Evolutionary conservation across 2,329 filamentous ascomycete species (phyloP).

Genomic region (Monilinia fructigena): DNA sequence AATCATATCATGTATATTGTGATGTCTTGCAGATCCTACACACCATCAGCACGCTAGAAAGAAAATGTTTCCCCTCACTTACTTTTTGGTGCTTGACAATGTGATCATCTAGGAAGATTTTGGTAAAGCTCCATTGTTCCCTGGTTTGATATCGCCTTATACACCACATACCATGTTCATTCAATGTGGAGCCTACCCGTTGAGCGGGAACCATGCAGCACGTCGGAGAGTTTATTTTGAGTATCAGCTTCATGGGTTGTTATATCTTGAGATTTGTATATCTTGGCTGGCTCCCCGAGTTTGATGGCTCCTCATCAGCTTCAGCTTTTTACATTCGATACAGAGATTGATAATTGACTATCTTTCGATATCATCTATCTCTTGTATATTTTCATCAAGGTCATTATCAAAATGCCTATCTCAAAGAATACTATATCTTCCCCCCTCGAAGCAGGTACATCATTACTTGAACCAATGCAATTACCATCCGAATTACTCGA

Average conservation of each 20-base stretch:
- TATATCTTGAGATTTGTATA: slow-evolving; percentile 9
- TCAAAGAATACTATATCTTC: slow-evolving; percentile 58
- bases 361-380: not conserved
- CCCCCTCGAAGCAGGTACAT: slow-evolving; percentile 61
- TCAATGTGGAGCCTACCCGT: not conserved
- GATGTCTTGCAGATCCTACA: too few species aligned
- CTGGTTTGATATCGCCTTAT: not conserved
- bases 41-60: too few species aligned
- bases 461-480: slow-evolving; percentile 56
- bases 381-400: not conserved
- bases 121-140: not conserved
- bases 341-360: not conserved
- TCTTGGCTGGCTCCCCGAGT: not conserved
- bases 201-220: slow-evolving; percentile 7
- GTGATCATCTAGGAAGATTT: not conserved
- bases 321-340: slow-evolving; percentile 5
- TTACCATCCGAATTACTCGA: slow-evolving; percentile 55
- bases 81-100: not conserved
- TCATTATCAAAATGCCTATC: slow-evolving; percentile 34
- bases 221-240: slow-evolving; percentile 19
- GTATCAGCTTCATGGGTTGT: not conserved
- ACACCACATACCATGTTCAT: not conserved
- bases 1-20: not conserved
- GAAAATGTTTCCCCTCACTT: too few species aligned
- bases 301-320: slow-evolving; percentile 5